Conservation (phyloP, 768 basidiomycete species). For the Phlebiopsis flavidoalba region DNA sequence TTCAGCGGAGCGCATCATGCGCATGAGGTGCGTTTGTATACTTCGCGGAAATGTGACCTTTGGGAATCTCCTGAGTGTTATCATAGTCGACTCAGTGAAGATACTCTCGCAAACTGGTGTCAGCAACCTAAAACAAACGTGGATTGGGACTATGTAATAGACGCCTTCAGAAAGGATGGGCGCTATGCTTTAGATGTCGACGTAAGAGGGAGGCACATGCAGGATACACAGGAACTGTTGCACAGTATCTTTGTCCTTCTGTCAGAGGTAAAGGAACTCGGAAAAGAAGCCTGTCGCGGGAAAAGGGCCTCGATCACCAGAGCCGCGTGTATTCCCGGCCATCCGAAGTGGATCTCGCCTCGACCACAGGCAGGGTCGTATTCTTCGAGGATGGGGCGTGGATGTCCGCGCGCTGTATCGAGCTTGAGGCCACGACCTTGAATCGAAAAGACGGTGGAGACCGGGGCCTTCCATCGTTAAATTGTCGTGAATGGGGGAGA, state of each 20-base stretch:
- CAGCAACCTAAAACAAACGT: too few species aligned
- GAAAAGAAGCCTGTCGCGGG: conserved; percentile 77
- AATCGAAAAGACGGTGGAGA: conserved; percentile 39
- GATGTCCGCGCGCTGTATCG: conserved; percentile 58
- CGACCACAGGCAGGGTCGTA: conserved; percentile 54
- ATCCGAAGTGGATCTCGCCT: conserved; percentile 90
- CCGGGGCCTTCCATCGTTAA: conserved; percentile 8
- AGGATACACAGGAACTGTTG: too few species aligned
- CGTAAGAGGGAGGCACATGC: too few species aligned
- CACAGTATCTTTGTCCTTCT: too few species aligned
- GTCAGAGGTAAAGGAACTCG: conserved; percentile 73
- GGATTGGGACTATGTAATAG: too few species aligned
- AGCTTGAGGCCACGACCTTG: conserved; percentile 77
- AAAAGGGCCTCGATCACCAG: conserved; percentile 94
- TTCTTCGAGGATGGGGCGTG: conserved; percentile 64
- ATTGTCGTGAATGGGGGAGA: background rate
- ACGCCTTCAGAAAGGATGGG: too few species aligned
- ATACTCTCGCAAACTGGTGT: too few species aligned
- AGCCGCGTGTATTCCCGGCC: conserved; percentile 91
- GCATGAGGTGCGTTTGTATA: background rate
- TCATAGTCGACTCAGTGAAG: too few species aligned
- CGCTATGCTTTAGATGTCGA: too few species aligned
- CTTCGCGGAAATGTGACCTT: conserved; percentile 26
- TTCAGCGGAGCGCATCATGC: conserved; percentile 73
- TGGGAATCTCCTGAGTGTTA: conserved; percentile 65